These are phyloP conservation scores for Kingdonia uniflora DNA, from an alignment of 164 flowering plant genomes.

Conservation along the genomic window DNA sequence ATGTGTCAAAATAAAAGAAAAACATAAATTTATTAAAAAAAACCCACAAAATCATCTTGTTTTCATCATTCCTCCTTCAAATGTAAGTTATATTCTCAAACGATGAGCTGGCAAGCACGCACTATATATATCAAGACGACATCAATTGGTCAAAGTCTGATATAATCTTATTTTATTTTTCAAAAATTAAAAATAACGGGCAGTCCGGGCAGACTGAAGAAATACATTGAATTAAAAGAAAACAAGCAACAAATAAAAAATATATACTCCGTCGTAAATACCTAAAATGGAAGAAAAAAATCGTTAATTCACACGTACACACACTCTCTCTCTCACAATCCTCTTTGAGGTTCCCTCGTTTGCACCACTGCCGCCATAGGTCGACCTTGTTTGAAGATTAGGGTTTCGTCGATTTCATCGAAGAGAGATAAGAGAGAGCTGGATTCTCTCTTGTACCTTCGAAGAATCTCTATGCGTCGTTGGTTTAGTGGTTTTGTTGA, in stretches of 20 bases:
- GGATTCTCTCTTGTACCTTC: slow-evolving; percentile 50
- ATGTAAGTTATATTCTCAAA: no score
- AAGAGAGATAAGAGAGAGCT: slow-evolving; percentile 26
- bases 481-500: slow-evolving; percentile 80
- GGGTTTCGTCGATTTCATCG: slow-evolving; percentile 9
- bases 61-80: no score
- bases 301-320: not conserved
- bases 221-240: no score
- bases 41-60: no score
- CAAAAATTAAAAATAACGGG: not conserved
- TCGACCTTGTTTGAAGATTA: not conserved
- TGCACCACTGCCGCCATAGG: slow-evolving; percentile 12
- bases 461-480: slow-evolving; percentile 65
- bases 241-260: no score
- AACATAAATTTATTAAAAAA: no score
- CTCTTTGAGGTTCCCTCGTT: not conserved
- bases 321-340: slow-evolving; percentile 3
- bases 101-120: slow-evolving; percentile 13
- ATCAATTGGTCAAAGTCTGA: slow-evolving; percentile 10
- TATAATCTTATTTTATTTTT: not conserved
- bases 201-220: no score
- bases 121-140: slow-evolving; percentile 7
- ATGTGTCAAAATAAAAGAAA: no score
- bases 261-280: not conserved
- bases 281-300: not conserved